Base-by-base conservation (phyloP, 345 rosid species). In the Garcia nutans region DNA sequence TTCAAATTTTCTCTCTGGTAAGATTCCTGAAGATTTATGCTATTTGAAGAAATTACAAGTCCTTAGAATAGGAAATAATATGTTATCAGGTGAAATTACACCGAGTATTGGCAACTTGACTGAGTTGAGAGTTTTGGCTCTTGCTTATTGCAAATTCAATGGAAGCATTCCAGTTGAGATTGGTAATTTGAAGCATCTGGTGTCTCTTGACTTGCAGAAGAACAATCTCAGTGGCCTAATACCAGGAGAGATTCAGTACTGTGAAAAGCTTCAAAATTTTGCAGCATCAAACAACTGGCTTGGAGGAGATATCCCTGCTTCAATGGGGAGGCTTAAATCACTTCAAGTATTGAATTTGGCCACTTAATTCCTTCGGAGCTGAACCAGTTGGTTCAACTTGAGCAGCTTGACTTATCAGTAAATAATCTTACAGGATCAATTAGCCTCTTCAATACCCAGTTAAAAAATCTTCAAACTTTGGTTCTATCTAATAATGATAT, bases 151-250 rank as follows among this genome's bases (percentile, higher is more conserved):
- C 79, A 87, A 84, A 72, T 69, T 81, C 13, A 90, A 85, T 70
- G 99, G 97, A 71, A 69, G 84, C 19, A 90, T 94, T 79, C 99
- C 99, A n/a, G 68, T 23, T 5, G 90, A 84, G 82, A 84, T 94
- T 74, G 97, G 97, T n/a, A 80, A 78, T 22, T 74, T 94, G 84
- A 91, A 87, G 87, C 63, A 70, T 20, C 76, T 93, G 74, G 68
- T 59, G 24, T 37, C 68, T 55, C 87, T 94, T 74, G 84, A 84
- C 74, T 33, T 94, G 80, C 88, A 90, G 86, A 73, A 37, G n/a
- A 94, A 93, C 79, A 15, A 57, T 73, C 89, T 94, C 65, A 71
- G 79, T 15, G 97, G 99, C 50, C 70, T 22, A 28, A 87, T 95
- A 28, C 99, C 98, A 1, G 77, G 71, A 55, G 91, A 88, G 65